phyloP scores from a whole-genome alignment of 148 eudicot species.

The Chenopodium berlandieri region DNA sequence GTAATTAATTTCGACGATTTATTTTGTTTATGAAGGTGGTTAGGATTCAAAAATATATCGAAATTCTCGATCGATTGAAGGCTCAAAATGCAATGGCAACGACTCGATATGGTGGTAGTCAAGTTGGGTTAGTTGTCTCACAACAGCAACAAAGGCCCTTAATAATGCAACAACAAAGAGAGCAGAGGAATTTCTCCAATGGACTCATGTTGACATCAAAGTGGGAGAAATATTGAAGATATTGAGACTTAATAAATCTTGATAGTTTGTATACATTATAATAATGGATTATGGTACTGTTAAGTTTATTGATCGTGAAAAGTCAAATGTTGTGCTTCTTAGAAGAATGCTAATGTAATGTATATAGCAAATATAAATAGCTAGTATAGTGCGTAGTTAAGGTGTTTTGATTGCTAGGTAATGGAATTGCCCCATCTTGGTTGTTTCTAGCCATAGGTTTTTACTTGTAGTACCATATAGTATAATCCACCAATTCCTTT shows the following conservation, averaged over 20 bases:
- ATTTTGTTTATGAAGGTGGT: slow-evolving; percentile 38
- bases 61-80: slow-evolving; percentile 54
- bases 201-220: slow-evolving; percentile 31
- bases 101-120: slow-evolving; percentile 14
- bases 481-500: background rate
- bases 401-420: background rate
- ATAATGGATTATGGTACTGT: background rate
- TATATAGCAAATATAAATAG: background rate
- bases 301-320: background rate
- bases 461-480: background rate
- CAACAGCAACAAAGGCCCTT: slow-evolving; percentile 28
- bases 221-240: slow-evolving; percentile 42
- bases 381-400: background rate
- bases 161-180: slow-evolving; percentile 26
- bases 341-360: slow-evolving; percentile 7
- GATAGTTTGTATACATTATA: background rate
- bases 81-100: slow-evolving; percentile 35
- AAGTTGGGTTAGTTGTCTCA: slow-evolving; percentile 24
- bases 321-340: background rate
- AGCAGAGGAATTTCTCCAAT: slow-evolving; percentile 25
- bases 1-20: background rate
- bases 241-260: background rate
- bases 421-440: background rate
- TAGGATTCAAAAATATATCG: slow-evolving; percentile 61
- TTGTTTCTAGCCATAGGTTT: slow-evolving; percentile 1